Percentiles rank a stretch among this genome's conserved stretches.
Conservation (phyloP, 371 early-diverging fungal species). For the Caulochytrium protostelioides region DNA sequence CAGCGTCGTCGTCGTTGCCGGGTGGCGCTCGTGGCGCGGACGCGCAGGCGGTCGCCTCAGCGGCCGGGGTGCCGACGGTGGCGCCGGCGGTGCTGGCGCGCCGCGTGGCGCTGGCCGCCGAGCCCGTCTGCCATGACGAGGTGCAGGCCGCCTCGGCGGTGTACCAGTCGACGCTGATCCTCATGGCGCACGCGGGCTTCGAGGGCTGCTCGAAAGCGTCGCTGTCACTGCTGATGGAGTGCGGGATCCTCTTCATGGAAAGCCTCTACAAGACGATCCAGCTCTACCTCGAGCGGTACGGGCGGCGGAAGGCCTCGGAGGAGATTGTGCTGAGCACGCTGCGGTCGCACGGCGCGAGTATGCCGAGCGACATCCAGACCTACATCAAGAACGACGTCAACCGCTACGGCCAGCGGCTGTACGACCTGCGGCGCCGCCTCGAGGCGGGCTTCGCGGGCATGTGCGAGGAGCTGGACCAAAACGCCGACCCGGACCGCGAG, state of each 20-base stretch:
- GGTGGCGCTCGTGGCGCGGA: too few relatives aligned
- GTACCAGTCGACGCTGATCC: conserved; percentile 36
- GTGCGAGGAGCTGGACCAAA: too few relatives aligned
- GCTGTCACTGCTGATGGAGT: conserved; percentile 49
- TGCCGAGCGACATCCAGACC: conserved; percentile 29
- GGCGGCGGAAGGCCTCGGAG: conserved; percentile 46
- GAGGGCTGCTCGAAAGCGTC: conserved; percentile 46
- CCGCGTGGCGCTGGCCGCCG: too few relatives aligned
- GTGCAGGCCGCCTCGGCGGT: conserved; percentile 4
- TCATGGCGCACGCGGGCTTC: conserved; percentile 72
- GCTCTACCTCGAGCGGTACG: conserved; percentile 52
- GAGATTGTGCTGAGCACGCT: conserved; percentile 64
- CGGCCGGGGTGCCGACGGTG: too few relatives aligned
- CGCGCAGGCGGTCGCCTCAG: too few relatives aligned
- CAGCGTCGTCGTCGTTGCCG: too few relatives aligned
- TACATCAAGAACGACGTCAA: conserved; percentile 57
- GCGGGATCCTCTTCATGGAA: conserved; percentile 46
- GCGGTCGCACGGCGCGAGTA: conserved; percentile 54
- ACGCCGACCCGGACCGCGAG: too few relatives aligned
- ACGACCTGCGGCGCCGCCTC: conserved; percentile 48
- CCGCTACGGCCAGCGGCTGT: conserved; percentile 40
- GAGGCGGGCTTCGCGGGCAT: conserved; percentile 40
- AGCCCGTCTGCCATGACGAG: background rate
- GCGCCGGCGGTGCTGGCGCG: too few relatives aligned
- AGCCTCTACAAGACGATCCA: conserved; percentile 64